Percentiles rank a stretch among this genome's conserved stretches.
Evolutionary conservation across 73 alveolate species (phyloP).

Genomic region (Symbiodinium natans): DNA sequence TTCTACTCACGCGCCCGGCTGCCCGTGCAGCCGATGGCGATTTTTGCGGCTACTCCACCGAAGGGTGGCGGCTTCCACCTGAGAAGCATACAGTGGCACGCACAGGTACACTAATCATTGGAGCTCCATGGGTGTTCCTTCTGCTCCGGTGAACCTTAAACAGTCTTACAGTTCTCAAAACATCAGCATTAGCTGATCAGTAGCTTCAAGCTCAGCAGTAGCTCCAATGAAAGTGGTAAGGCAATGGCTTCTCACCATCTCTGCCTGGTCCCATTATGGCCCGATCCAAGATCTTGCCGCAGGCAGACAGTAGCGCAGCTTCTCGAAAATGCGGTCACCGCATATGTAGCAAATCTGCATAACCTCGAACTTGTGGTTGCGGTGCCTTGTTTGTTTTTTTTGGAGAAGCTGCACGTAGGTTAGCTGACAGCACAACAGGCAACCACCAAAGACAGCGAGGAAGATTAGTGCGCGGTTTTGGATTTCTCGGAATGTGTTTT

Average conservation of each 20-base stretch:
- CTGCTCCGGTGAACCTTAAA: neutral
- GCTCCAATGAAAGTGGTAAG: neutral
- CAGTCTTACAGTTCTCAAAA: neutral
- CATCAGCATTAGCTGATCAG: neutral
- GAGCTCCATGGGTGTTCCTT: neutral
- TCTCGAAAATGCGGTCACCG: neutral
- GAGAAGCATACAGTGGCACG: neutral
- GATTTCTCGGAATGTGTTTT: too few relatives aligned
- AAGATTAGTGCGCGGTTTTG: too few relatives aligned
- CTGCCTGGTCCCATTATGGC: neutral
- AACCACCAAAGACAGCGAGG: neutral
- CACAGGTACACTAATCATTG: neutral
- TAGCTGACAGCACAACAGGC: constrained; percentile 11
- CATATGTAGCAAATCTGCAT: neutral
- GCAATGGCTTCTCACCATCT: neutral
- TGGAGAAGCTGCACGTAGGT: constrained; percentile 4
- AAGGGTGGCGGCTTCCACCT: constrained; percentile 16
- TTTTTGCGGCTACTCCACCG: neutral
- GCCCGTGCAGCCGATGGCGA: neutral
- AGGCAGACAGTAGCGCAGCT: neutral
- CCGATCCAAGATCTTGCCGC: neutral
- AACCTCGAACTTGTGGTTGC: too few relatives aligned
- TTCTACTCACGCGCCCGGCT: neutral
- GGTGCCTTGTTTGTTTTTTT: too few relatives aligned
- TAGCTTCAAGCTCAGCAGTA: neutral